Evolutionary conservation across 23 red algal genomes (phyloP).

Genomic region (Pyropia haitanensis): DNA sequence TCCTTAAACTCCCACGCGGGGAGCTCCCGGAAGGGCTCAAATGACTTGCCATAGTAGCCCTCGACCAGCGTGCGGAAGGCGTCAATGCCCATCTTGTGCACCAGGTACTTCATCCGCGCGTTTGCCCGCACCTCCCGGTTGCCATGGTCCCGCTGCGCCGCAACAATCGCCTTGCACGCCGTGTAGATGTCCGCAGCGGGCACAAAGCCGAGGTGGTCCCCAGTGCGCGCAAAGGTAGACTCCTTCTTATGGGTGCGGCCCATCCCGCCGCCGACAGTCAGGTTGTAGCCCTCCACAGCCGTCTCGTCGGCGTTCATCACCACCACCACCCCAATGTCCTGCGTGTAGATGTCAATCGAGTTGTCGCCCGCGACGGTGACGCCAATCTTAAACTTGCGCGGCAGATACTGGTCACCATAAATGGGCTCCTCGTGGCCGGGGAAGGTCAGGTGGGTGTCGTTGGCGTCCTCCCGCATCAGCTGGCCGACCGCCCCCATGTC

Average conservation of each 20-base stretch:
- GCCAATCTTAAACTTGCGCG: conserved; percentile 98
- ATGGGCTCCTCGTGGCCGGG: conserved; percentile 82
- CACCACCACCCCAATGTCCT: conserved; percentile 94
- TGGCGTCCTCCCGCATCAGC: conserved; percentile 64
- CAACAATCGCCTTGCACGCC: conserved; percentile 89
- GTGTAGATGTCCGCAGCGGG: conserved; percentile 66
- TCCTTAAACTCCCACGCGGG: conserved; percentile 90
- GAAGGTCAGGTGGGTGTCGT: conserved; percentile 67
- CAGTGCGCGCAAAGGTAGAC: conserved; percentile 80
- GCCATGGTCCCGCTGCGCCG: conserved; percentile 91
- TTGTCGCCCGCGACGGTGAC: conserved; percentile 98
- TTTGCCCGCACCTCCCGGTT: conserved; percentile 82
- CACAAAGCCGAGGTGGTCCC: conserved; percentile 91
- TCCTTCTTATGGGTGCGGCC: conserved; percentile 94
- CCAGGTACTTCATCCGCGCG: conserved; percentile 96
- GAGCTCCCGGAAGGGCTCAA: conserved; percentile 54
- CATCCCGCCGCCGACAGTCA: conserved; percentile 95
- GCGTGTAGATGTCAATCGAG: conserved; percentile 89
- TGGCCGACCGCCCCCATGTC: conserved; percentile 81
- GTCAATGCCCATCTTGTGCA: conserved; percentile 88
- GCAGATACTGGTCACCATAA: conserved; percentile 95
- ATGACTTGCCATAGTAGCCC: conserved; percentile 73
- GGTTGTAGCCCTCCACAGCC: conserved; percentile 71
- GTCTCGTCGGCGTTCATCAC: conserved; percentile 34
- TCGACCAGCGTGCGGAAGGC: conserved; percentile 81